Base-by-base conservation (phyloP, 78 protist genomes). In the Paulinella micropora region DNA sequence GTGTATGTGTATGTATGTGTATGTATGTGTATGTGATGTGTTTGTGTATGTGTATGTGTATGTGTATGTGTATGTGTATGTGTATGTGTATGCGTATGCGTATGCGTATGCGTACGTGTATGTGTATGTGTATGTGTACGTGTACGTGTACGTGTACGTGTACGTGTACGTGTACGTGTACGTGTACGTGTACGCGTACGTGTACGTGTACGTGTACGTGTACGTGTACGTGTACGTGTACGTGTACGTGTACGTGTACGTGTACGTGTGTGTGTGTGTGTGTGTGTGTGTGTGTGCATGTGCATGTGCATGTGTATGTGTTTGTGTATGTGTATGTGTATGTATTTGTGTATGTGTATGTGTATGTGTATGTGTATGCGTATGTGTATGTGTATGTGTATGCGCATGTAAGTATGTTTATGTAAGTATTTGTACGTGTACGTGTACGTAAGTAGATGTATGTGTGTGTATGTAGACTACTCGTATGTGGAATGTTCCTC, bases 401-500 rank as follows among this genome's bases (percentile, higher is more conserved):
- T 51, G 15, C 15, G 6, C 15, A 51, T 51, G 15, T 51, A 51
- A 51, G 73, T n/a, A n/a, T n/a, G n/a, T n/a, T n/a, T n/a, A n/a
- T n/a, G n/a, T n/a, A n/a, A n/a, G n/a, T n/a, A n/a, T n/a, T n/a
- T n/a, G n/a, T n/a, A n/a, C n/a, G n/a, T n/a, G n/a, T n/a, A n/a
- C n/a, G n/a, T n/a, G n/a, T n/a, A n/a, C n/a, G n/a, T n/a, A n/a
- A n/a, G n/a, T n/a, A n/a, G n/a, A n/a, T n/a, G n/a, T n/a, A n/a
- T n/a, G n/a, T n/a, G n/a, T n/a, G n/a, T n/a, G n/a, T n/a, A n/a
- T n/a, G n/a, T 95, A 39, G 97, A 96, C 87, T 95, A 96, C 81
- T 35, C 90, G 15, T 95, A 96, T 88, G 92, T 93, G 2, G 97
- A 96, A 92, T 94, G 95, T 41, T 90, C 96, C 1, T 69, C 93